Conservation (phyloP, 805 yeast species). For the Wickerhamomyces bovis region DNA sequence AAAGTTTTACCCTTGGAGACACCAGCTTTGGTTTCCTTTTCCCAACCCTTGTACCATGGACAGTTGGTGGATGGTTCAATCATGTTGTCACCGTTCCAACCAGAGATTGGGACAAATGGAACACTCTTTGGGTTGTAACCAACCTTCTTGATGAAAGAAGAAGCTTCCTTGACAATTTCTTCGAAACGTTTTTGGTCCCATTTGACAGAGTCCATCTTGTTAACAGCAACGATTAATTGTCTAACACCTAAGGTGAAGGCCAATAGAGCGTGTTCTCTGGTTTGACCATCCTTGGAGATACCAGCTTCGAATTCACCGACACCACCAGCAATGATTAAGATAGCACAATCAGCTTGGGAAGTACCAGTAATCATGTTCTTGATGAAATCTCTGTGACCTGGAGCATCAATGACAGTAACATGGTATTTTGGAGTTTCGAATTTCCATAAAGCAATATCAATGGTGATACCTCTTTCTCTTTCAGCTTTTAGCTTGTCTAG, state of each 20-base stretch:
- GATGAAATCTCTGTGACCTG: slow-evolving; percentile 96
- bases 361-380: slow-evolving; percentile 95
- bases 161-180: slow-evolving; percentile 72
- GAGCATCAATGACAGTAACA: slow-evolving; percentile 91
- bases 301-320: slow-evolving; percentile 95
- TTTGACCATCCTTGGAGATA: slow-evolving; percentile 93
- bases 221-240: slow-evolving; percentile 85
- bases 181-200: slow-evolving; percentile 79
- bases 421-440: slow-evolving; percentile 93
- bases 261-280: slow-evolving; percentile 91
- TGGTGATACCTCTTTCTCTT: slow-evolving; percentile 97
- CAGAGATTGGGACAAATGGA: slow-evolving; percentile 89
- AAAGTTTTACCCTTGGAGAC: slow-evolving; percentile 72
- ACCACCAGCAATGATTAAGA: slow-evolving; percentile 89
- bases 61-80: slow-evolving; percentile 76
- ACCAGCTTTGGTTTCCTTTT: slow-evolving; percentile 80
- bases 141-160: slow-evolving; percentile 82
- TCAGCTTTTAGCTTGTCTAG: slow-evolving; percentile 93
- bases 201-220: slow-evolving; percentile 92
- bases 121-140: slow-evolving; percentile 86
- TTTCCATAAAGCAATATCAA: slow-evolving; percentile 92
- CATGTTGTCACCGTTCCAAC: slow-evolving; percentile 95
- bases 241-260: slow-evolving; percentile 87
- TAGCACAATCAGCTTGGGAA: slow-evolving; percentile 92
- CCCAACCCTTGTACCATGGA: slow-evolving; percentile 93